Evolutionary conservation across 768 basidiomycete genomes (phyloP).

Genomic region (Tricholoma bakamatsutake): DNA sequence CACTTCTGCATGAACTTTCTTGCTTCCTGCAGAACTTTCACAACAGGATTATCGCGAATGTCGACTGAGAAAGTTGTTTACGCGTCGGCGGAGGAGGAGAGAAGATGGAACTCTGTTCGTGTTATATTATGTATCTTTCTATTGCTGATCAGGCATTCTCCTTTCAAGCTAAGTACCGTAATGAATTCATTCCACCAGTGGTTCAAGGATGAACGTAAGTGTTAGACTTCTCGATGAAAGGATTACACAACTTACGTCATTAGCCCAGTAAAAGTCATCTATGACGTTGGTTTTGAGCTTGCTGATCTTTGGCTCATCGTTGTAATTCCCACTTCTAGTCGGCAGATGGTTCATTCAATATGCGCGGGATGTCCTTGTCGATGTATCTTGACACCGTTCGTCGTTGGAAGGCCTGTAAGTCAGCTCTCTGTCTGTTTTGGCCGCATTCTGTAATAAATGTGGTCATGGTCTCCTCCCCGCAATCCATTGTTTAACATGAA

Average conservation of each 20-base stretch:
- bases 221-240: neutral
- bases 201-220: conserved; percentile 34
- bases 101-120: conserved; percentile 19
- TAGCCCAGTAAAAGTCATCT: neutral
- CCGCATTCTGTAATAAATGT: neutral
- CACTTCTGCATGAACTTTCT: neutral
- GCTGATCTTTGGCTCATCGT: neutral
- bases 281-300: neutral
- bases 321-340: neutral
- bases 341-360: conserved; percentile 34
- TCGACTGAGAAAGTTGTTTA: neutral
- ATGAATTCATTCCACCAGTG: conserved; percentile 34
- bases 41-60: neutral
- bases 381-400: conserved; percentile 35
- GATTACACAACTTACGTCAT: neutral
- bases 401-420: conserved; percentile 35
- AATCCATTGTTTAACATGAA: conserved; percentile 12
- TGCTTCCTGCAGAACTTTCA: neutral
- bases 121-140: neutral
- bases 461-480: neutral
- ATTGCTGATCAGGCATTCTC: neutral
- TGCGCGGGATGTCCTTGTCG: conserved; percentile 36
- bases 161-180: conserved; percentile 21
- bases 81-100: conserved; percentile 17
- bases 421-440: neutral